Base-by-base conservation (phyloP, 2,329 filamentous ascomycete species). In the Fonsecaea pugnacius region DNA sequence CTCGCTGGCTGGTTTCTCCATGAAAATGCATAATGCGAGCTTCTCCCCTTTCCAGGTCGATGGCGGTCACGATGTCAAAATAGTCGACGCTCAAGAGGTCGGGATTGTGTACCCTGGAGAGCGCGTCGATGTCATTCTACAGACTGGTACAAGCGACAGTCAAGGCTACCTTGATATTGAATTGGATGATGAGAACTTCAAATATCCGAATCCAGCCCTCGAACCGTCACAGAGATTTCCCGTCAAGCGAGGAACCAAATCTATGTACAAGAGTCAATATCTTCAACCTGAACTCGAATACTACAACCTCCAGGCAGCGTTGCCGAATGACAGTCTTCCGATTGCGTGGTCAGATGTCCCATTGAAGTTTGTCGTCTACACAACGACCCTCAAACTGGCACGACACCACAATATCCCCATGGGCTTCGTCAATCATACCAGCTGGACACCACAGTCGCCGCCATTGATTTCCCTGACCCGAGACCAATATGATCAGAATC, bases 1-100 rank as follows among this genome's bases (percentile, higher is more conserved):
- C 16, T 89, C 89, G 12, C 92, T 93, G 74, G 80, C 79, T 0
- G 77, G 76, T 21, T 81, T 83, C 66, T 76, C 73, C 2, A 65
- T 82, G 1, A 58, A 66, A 0, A 74, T 79, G 35, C 67, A 72
- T 5, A 71, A 73, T 36, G 71, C 73, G 16, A 63, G 67, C 2
- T 61, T 79, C 18, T 71, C 70, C 3, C 81, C 81, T 62, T 75
- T 84, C 63, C 80, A 76, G 56, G 75, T 82, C 51, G 78, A 78
- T 65, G 77, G 76, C 30, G 78, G 78, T 4, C 72, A 76, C 40
- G 67, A 72, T 18, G 73, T 79, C 0, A 69, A 75, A 3, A 48
- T 65, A 4, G 24, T 58, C 24, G 60, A 69, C 30, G 67, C 73
- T 18, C 73, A 73, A 48, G 77, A 76, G 0, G 68, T 76, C n/a